Conservation (phyloP, 768 basidiomycete species). For the Scleroderma citrinum region DNA sequence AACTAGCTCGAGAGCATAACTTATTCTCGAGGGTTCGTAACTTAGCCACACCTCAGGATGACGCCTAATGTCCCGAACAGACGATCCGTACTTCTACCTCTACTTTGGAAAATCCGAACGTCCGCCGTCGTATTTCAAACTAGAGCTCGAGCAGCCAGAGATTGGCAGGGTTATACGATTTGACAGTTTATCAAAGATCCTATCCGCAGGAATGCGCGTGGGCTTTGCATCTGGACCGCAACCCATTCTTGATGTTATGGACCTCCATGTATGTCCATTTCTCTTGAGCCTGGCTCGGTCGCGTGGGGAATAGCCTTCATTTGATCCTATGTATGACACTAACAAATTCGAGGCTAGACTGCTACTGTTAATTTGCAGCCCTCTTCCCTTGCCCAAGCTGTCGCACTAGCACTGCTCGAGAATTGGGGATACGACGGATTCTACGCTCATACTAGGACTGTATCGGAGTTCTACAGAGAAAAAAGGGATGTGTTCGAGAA, state of each 20-base stretch:
- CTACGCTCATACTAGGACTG: constrained; percentile 55
- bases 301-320: background rate
- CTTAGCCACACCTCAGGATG: constrained; percentile 3
- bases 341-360: constrained; percentile 39
- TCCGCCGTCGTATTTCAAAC: constrained; percentile 73
- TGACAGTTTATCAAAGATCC: constrained; percentile 84
- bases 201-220: constrained; percentile 70
- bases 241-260: constrained; percentile 59
- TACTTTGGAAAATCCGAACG: constrained; percentile 64
- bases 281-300: background rate
- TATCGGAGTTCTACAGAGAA: constrained; percentile 67
- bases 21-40: constrained; percentile 75
- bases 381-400: constrained; percentile 58
- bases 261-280: constrained; percentile 51
- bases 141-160: constrained; percentile 63
- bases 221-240: constrained; percentile 79
- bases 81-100: constrained; percentile 76
- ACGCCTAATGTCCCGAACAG: constrained; percentile 29
- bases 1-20: constrained; percentile 64
- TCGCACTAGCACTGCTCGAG: constrained; percentile 51
- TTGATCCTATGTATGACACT: background rate
- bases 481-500: constrained; percentile 76
- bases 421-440: constrained; percentile 79
- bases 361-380: constrained; percentile 61
- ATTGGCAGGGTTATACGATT: constrained; percentile 81